phyloP scores from a whole-genome alignment of 768 basidiomycete species.

The Postia placenta region DNA sequence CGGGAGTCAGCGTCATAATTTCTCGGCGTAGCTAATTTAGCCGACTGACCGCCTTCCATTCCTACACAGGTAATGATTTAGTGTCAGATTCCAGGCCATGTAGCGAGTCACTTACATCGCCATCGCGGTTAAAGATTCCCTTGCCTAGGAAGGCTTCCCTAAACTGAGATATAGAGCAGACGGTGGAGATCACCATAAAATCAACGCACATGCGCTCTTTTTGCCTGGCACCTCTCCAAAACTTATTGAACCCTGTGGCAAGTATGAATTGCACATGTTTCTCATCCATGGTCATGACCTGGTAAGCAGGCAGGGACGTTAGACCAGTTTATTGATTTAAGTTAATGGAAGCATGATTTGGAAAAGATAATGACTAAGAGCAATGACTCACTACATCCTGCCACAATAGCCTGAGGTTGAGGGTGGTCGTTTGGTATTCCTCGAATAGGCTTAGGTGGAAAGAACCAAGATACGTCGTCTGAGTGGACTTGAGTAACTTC shows the following conservation, averaged over 20 bases:
- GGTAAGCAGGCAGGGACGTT: conserved; percentile 1
- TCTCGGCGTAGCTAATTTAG: neutral
- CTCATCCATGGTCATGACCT: conserved; percentile 76
- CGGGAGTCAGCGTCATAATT: neutral
- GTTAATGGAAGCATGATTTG: too few species aligned
- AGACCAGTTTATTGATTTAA: neutral
- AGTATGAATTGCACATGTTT: conserved; percentile 60
- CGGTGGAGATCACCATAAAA: neutral
- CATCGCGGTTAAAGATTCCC: conserved; percentile 76
- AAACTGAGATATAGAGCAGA: neutral
- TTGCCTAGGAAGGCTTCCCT: conserved; percentile 58
- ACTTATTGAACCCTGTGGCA: conserved; percentile 58
- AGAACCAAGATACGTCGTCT: conserved; percentile 55
- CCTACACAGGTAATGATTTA: conserved; percentile 24
- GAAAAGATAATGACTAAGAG: too few species aligned
- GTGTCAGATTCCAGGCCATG: neutral
- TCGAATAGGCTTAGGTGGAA: conserved; percentile 62
- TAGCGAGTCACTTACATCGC: conserved; percentile 39
- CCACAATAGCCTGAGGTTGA: conserved; percentile 68
- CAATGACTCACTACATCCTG: conserved; percentile 56
- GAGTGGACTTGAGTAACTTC: conserved; percentile 46
- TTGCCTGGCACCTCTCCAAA: conserved; percentile 60
- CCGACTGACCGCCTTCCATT: conserved; percentile 56
- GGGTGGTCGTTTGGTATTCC: conserved; percentile 64
- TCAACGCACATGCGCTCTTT: conserved; percentile 57